A percentile compares a stretch with the other conserved stretches of the same genome.
Conservation (phyloP, 2,329 filamentous ascomycete genomes). For the Capronia americana region DNA sequence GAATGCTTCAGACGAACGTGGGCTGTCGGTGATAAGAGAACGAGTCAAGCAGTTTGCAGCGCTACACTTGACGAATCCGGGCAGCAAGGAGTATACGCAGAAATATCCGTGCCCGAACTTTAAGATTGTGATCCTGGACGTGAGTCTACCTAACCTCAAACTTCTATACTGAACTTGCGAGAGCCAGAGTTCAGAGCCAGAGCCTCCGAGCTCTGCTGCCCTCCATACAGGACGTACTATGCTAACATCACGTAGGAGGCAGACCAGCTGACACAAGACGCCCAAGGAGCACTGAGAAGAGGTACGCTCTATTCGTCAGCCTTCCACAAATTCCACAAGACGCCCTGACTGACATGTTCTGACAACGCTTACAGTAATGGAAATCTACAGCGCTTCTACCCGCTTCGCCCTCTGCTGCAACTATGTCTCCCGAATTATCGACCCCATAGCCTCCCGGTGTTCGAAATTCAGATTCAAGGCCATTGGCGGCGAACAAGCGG, state of each 20-base stretch:
- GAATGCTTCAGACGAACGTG: slow-evolving; percentile 98
- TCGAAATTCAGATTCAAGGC: slow-evolving; percentile 98
- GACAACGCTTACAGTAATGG: slow-evolving; percentile 74
- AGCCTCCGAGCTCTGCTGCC: background rate
- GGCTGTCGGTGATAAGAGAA: slow-evolving; percentile 93
- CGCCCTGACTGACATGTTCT: slow-evolving; percentile 39
- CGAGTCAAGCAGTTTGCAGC: slow-evolving; percentile 98
- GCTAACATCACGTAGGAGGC: slow-evolving; percentile 54
- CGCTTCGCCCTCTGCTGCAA: slow-evolving; percentile 98
- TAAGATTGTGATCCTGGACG: slow-evolving; percentile 98
- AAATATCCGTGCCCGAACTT: slow-evolving; percentile 91
- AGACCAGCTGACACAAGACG: slow-evolving; percentile 97
- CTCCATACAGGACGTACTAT: background rate
- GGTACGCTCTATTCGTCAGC: background rate
- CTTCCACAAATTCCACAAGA: background rate
- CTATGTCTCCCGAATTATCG: slow-evolving; percentile 97
- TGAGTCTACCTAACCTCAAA: background rate
- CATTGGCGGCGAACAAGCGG: slow-evolving; percentile 84
- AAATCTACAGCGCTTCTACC: slow-evolving; percentile 95
- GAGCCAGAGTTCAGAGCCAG: background rate
- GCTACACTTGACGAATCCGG: slow-evolving; percentile 43
- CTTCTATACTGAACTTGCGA: background rate
- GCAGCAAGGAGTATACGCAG: slow-evolving; percentile 56
- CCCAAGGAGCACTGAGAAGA: slow-evolving; percentile 80
- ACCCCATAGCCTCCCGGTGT: slow-evolving; percentile 90